phyloP scores from a whole-genome alignment of 1,139 yeast species.

The Blastobotrys capitulatus region DNA sequence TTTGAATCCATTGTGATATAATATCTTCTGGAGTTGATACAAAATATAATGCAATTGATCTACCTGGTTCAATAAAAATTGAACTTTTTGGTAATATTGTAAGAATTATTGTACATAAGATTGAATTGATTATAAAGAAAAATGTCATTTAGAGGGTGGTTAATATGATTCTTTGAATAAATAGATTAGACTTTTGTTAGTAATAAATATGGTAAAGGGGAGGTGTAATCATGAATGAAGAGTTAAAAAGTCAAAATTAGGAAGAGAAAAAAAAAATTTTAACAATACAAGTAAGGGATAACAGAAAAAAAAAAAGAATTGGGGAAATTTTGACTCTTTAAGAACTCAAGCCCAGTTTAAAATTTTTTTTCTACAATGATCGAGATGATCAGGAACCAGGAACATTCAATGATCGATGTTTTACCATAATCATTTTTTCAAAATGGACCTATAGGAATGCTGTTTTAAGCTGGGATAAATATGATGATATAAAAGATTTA shows the following conservation, averaged over 20 bases:
- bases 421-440: too few species aligned
- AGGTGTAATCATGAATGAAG: too few species aligned
- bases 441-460: too few species aligned
- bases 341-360: too few species aligned
- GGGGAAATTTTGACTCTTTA: too few species aligned
- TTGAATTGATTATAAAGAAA: not conserved
- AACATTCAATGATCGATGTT: not conserved
- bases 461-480: too few species aligned
- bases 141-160: not conserved
- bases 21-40: slow-evolving; percentile 10
- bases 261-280: not conserved
- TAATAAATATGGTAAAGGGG: not conserved
- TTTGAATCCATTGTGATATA: slow-evolving; percentile 1
- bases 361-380: too few species aligned
- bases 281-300: too few species aligned
- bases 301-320: too few species aligned
- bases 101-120: slow-evolving; percentile 1
- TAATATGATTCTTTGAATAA: too few species aligned
- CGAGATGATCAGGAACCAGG: not conserved
- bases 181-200: too few species aligned
- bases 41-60: slow-evolving; percentile 4
- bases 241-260: not conserved
- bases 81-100: not conserved
- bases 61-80: slow-evolving; percentile 6
- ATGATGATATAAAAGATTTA: too few species aligned